A percentile compares a stretch with the other conserved stretches of the same genome.
phyloP scores from a whole-genome alignment of 441 rosid genomes.

The Populus hybrid region DNA sequence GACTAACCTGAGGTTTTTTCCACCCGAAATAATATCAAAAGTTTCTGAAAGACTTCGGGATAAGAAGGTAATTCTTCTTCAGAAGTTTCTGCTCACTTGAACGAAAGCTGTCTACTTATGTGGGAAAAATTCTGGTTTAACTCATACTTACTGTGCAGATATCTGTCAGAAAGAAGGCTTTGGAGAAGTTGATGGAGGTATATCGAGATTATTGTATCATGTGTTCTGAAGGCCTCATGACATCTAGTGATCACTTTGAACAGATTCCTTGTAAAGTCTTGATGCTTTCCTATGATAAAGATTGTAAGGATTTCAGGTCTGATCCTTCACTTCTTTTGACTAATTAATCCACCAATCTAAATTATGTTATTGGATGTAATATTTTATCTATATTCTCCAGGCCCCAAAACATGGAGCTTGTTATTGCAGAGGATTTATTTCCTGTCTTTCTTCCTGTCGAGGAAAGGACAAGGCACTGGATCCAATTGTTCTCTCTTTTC shows the following conservation, averaged over 20 bases:
- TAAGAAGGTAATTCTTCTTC: slow-evolving; percentile 66
- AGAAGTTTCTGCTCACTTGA: slow-evolving; percentile 6
- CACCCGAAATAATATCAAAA: slow-evolving; percentile 56
- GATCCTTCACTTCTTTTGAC: slow-evolving; percentile 24
- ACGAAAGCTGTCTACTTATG: neutral
- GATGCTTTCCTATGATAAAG: slow-evolving; percentile 80
- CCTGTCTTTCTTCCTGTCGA: slow-evolving; percentile 62
- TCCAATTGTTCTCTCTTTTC: slow-evolving; percentile 71
- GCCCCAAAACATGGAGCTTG: slow-evolving; percentile 77
- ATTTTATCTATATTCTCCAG: slow-evolving; percentile 37
- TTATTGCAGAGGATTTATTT: slow-evolving; percentile 74
- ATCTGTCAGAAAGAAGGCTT: slow-evolving; percentile 80
- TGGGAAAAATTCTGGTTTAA: neutral
- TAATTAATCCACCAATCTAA: neutral
- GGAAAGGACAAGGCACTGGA: slow-evolving; percentile 81
- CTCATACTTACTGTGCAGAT: slow-evolving; percentile 36
- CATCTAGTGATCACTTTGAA: slow-evolving; percentile 58
- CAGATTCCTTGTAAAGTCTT: slow-evolving; percentile 80
- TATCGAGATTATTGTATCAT: slow-evolving; percentile 78
- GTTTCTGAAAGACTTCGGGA: slow-evolving; percentile 86
- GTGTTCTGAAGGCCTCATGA: slow-evolving; percentile 69
- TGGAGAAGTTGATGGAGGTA: slow-evolving; percentile 70
- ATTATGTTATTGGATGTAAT: slow-evolving; percentile 8
- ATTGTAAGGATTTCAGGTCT: slow-evolving; percentile 80
- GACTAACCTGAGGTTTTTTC: slow-evolving; percentile 49